phyloP scores from a whole-genome alignment of 140 eudicot genomes.

The Stevia rebaudiana region DNA sequence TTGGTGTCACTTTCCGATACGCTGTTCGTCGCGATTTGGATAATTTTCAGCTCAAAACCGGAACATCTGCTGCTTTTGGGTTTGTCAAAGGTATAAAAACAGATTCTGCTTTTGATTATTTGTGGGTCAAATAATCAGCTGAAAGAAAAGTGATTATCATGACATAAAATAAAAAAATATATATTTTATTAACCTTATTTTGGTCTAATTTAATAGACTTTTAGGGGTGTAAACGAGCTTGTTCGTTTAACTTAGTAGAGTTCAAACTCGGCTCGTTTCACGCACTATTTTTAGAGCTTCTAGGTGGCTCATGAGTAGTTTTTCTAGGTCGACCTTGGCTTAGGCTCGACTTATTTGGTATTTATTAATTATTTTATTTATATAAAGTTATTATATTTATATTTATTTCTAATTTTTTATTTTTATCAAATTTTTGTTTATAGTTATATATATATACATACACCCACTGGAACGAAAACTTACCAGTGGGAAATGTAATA shows the following conservation, averaged over 20 bases:
- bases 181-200: neutral
- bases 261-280: neutral
- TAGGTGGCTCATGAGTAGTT: neutral
- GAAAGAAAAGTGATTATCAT: neutral
- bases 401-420: too few species aligned
- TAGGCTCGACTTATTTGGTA: neutral
- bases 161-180: neutral
- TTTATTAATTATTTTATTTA: too few species aligned
- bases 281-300: neutral
- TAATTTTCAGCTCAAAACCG: conserved; percentile 75
- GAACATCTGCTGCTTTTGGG: conserved; percentile 89
- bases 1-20: conserved; percentile 88
- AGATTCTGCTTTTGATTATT: conserved; percentile 4
- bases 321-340: neutral
- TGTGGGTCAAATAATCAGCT: neutral
- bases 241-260: neutral
- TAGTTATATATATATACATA: too few species aligned
- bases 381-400: neutral
- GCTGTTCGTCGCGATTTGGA: conserved; percentile 80
- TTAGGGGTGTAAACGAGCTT: neutral
- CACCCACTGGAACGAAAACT: too few species aligned
- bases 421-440: too few species aligned
- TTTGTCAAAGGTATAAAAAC: conserved; percentile 67
- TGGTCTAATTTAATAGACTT: neutral
- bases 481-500: too few species aligned